phyloP scores from a whole-genome alignment of 2,329 filamentous ascomycete species.

The Hypoxylon sp. region DNA sequence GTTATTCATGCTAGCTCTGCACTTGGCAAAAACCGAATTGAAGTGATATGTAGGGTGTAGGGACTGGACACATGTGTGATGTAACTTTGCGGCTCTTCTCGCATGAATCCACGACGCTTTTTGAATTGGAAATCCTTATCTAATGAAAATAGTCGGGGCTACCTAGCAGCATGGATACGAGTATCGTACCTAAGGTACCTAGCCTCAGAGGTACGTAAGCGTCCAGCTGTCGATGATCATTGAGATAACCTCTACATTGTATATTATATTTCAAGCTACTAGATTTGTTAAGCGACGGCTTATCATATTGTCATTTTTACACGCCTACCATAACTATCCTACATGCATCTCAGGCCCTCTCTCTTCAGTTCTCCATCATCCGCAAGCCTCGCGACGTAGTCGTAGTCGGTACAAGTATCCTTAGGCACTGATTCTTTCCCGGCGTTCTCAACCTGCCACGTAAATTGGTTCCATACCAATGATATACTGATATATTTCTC shows the following conservation, averaged over 20 bases:
- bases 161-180: slow-evolving; percentile 11
- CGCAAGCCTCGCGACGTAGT: slow-evolving; percentile 5
- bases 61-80: too few species aligned
- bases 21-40: background rate
- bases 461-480: slow-evolving; percentile 14
- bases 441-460: background rate
- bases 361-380: slow-evolving; percentile 15
- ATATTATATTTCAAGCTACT: too few species aligned
- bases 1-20: background rate
- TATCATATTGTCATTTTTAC: too few species aligned
- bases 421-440: background rate
- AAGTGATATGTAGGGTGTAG: background rate
- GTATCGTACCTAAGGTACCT: background rate
- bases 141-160: slow-evolving; percentile 14
- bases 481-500: slow-evolving; percentile 17
- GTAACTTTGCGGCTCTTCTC: slow-evolving; percentile 30
- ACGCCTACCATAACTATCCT: too few species aligned
- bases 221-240: too few species aligned
- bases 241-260: too few species aligned
- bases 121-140: slow-evolving; percentile 16
- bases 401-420: slow-evolving; percentile 3
- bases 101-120: background rate
- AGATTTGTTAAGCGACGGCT: too few species aligned
- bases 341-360: too few species aligned
- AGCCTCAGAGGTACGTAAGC: too few species aligned